These are phyloP conservation scores for Sporothrix variecibatus DNA, from an alignment of 2,329 filamentous ascomycete species.

Conservation along the genomic window DNA sequence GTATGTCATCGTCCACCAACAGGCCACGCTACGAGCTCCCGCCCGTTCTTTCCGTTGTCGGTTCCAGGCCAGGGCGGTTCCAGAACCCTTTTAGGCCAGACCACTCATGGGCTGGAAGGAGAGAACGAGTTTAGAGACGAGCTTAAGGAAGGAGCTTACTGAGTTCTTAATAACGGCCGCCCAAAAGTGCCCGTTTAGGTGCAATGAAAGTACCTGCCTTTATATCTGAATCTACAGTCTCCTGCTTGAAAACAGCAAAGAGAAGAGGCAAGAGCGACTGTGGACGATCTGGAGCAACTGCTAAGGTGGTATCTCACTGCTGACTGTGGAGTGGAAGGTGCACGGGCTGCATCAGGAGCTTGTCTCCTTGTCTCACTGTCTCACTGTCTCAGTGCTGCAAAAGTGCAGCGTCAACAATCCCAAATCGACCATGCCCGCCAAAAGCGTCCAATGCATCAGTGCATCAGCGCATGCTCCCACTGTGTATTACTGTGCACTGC, in stretches of 20 bases:
- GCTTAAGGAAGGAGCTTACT: constrained; percentile 14
- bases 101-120: neutral
- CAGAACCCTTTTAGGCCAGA: neutral
- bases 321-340: neutral
- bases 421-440: neutral
- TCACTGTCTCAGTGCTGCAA: neutral
- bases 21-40: neutral
- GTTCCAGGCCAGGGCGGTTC: neutral
- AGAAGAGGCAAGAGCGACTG: constrained; percentile 3
- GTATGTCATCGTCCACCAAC: neutral
- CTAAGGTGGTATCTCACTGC: neutral
- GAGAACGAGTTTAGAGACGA: no score
- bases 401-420: neutral
- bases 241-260: no score
- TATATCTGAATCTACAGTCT: neutral
- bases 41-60: neutral
- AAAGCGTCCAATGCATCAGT: neutral
- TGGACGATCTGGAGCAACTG: neutral
- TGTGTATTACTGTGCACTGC: no score
- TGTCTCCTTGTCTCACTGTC: neutral
- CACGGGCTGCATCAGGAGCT: neutral
- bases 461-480: neutral
- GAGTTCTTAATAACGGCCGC: neutral
- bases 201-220: neutral
- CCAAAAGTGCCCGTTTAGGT: neutral